Evolutionary conservation across 306 rosid genomes (phyloP).

Genomic region (Castanea crenata): DNA sequence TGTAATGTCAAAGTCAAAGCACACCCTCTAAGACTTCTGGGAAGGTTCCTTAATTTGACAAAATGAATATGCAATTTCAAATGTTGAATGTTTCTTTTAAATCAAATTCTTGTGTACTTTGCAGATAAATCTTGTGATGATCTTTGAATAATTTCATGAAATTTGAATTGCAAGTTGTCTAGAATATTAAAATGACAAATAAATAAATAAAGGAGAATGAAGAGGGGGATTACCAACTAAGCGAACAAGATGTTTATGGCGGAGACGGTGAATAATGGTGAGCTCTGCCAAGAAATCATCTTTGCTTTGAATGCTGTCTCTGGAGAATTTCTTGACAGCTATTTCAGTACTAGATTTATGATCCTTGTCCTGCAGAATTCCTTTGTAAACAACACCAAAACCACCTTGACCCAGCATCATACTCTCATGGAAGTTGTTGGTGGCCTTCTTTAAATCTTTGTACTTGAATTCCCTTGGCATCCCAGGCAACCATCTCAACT

Average conservation of each 20-base stretch:
- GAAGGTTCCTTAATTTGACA: not conserved
- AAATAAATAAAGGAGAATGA: not conserved
- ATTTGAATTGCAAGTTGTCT: not conserved
- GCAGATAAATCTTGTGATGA: too few species aligned
- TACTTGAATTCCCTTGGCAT: conserved; percentile 48
- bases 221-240: conserved; percentile 32
- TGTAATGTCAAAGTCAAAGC: too few species aligned
- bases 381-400: conserved; percentile 51
- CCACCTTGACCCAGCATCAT: conserved; percentile 53
- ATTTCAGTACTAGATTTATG: conserved; percentile 7
- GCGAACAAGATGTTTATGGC: conserved; percentile 52
- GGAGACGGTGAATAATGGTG: conserved; percentile 57
- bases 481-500: conserved; percentile 41
- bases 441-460: conserved; percentile 43
- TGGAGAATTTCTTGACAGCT: conserved; percentile 49
- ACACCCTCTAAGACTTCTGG: too few species aligned
- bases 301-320: conserved; percentile 40
- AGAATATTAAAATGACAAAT: not conserved
- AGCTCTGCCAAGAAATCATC: conserved; percentile 57
- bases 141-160: too few species aligned
- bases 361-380: conserved; percentile 28
- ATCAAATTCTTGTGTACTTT: too few species aligned
- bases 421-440: conserved; percentile 40
- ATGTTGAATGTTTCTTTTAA: not conserved
- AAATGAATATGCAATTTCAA: not conserved